phyloP scores from a whole-genome alignment of 495 filamentous ascomycete species.

The Parachaetomium inaequale region DNA sequence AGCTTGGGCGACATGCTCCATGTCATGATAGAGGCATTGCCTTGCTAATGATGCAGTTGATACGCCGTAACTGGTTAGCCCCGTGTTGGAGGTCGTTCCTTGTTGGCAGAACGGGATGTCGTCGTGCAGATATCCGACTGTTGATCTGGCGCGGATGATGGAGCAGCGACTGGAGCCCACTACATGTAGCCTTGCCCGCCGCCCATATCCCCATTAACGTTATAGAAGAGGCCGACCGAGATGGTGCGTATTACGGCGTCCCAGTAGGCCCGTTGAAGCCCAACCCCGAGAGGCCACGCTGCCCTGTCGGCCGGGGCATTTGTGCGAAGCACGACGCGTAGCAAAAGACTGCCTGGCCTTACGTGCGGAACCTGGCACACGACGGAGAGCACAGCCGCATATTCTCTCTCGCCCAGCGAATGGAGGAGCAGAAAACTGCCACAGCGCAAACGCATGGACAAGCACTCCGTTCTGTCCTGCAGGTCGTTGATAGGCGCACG shows the following conservation, averaged over 20 bases:
- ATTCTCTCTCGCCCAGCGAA: background rate
- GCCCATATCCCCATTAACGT: background rate
- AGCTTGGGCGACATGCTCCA: too few species aligned
- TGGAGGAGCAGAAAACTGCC: background rate
- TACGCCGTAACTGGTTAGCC: too few species aligned
- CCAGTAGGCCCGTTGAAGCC: background rate
- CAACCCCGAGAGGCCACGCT: background rate
- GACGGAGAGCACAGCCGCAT: background rate
- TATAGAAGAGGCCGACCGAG: background rate
- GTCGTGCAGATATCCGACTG: too few species aligned
- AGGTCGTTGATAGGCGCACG: background rate
- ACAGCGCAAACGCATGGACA: background rate
- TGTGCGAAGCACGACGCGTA: background rate
- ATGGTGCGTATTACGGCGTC: background rate
- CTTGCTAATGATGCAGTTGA: background rate
- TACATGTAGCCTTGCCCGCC: background rate
- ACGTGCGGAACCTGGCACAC: background rate
- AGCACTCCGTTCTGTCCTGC: background rate
- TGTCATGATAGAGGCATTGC: background rate
- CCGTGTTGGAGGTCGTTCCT: too few species aligned
- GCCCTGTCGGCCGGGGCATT: background rate
- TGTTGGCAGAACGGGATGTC: background rate
- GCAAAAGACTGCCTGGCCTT: background rate
- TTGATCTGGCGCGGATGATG: background rate
- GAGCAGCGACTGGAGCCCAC: background rate